Conservation (phyloP, 2,329 filamentous ascomycete species). For the Nemania sp. region DNA sequence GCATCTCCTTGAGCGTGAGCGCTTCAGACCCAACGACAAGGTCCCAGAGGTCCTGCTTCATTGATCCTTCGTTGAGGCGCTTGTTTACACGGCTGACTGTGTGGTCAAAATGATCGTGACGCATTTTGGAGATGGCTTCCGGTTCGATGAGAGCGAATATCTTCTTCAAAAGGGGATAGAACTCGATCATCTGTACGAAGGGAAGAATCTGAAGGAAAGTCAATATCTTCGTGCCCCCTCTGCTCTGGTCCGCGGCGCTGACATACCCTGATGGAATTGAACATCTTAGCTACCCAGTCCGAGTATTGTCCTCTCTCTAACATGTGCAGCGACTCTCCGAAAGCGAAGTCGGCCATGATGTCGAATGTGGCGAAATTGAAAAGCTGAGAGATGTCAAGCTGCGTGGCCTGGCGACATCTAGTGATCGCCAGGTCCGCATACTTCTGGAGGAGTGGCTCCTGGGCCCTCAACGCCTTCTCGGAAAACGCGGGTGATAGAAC, state of each 20-base stretch:
- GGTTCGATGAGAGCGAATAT: constrained; percentile 33
- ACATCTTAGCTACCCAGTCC: constrained; percentile 27
- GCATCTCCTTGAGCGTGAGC: constrained; percentile 29
- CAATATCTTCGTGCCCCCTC: neutral
- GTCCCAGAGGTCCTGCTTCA: constrained; percentile 36
- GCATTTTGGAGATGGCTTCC: constrained; percentile 29
- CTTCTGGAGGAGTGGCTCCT: constrained; percentile 24
- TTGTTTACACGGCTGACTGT: constrained; percentile 38
- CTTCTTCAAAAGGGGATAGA: constrained; percentile 31
- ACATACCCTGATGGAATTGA: constrained; percentile 21
- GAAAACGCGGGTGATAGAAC: constrained; percentile 24
- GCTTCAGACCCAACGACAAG: constrained; percentile 28
- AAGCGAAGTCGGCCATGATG: constrained; percentile 31
- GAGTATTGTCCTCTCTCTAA: constrained; percentile 25
- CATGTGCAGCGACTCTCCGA: constrained; percentile 28
- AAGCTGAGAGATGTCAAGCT: constrained; percentile 16
- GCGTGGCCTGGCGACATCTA: neutral
- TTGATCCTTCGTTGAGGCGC: constrained; percentile 34
- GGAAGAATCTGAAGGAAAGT: constrained; percentile 25
- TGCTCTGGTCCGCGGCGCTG: no score
- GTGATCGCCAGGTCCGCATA: constrained; percentile 17
- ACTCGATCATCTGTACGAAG: constrained; percentile 33
- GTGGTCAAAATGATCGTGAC: constrained; percentile 30
- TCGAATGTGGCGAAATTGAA: constrained; percentile 31
- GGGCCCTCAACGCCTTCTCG: constrained; percentile 18